Evolutionary conservation across 306 rosid species (phyloP).

Genomic region (Cucurbita ficifolia): DNA sequence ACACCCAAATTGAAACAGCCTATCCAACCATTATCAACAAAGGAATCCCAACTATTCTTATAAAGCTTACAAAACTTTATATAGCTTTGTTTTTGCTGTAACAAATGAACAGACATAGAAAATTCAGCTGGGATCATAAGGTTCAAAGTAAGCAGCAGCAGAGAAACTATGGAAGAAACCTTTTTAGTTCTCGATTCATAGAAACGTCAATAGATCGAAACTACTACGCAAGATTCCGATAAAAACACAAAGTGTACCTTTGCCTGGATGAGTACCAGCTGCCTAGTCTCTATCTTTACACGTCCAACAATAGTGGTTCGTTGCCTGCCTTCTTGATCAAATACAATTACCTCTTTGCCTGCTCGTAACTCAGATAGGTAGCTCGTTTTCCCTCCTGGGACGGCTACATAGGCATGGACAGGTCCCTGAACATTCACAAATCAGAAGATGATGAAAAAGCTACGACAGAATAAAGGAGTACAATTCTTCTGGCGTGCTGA

Average conservation of each 20-base stretch:
- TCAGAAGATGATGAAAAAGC: background rate
- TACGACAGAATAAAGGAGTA: background rate
- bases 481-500: background rate
- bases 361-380: constrained; percentile 75
- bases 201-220: background rate
- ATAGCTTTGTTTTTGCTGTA: background rate
- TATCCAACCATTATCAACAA: background rate
- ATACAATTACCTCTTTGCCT: constrained; percentile 75
- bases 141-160: background rate
- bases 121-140: background rate
- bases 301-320: constrained; percentile 69
- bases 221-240: background rate
- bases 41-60: background rate
- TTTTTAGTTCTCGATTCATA: background rate
- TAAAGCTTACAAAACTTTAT: background rate
- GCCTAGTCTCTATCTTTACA: constrained; percentile 77
- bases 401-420: constrained; percentile 70
- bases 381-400: constrained; percentile 76
- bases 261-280: constrained; percentile 73
- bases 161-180: background rate
- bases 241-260: constrained; percentile 28
- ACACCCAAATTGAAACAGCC: background rate
- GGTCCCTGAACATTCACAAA: constrained; percentile 41
- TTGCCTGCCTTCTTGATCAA: constrained; percentile 62
- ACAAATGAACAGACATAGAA: background rate